Percentiles rank a stretch among this genome's conserved stretches.
Evolutionary conservation across 176 grass and related monocot genomes (phyloP).

Genomic region (Phoenix dactylifera): DNA sequence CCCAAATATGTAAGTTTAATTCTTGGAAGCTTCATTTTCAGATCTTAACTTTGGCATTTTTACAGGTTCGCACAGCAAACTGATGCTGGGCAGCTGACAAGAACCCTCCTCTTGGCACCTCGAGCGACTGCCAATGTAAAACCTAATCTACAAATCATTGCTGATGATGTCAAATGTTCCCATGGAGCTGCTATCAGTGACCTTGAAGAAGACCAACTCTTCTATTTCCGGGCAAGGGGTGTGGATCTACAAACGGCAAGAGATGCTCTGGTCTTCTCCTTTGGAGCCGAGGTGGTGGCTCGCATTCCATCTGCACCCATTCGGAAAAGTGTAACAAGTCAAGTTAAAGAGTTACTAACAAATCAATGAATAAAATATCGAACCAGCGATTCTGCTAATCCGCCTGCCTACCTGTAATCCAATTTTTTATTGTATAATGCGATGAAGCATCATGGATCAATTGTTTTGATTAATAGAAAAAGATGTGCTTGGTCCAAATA

Average conservation of each 20-base stretch:
- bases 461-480: too few species aligned
- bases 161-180: slow-evolving; percentile 89
- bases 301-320: slow-evolving; percentile 61
- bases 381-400: too few species aligned
- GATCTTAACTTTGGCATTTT: slow-evolving; percentile 11
- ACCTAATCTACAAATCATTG: slow-evolving; percentile 96
- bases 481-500: too few species aligned
- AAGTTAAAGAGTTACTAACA: slow-evolving; percentile 48
- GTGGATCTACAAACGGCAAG: slow-evolving; percentile 56
- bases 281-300: slow-evolving; percentile 69
- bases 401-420: too few species aligned
- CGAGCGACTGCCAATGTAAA: slow-evolving; percentile 80
- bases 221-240: slow-evolving; percentile 79
- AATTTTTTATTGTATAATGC: too few species aligned
- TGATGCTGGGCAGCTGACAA: slow-evolving; percentile 81
- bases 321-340: slow-evolving; percentile 29
- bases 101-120: slow-evolving; percentile 72
- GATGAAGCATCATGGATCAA: too few species aligned
- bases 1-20: too few species aligned
- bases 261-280: slow-evolving; percentile 68
- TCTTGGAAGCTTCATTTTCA: background rate
- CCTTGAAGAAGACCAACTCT: slow-evolving; percentile 65
- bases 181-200: slow-evolving; percentile 96
- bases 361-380: slow-evolving; percentile 12
- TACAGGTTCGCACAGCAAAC: slow-evolving; percentile 69